Base-by-base conservation (phyloP, 2,329 filamentous ascomycete species). In the Colletotrichum aenigma region DNA sequence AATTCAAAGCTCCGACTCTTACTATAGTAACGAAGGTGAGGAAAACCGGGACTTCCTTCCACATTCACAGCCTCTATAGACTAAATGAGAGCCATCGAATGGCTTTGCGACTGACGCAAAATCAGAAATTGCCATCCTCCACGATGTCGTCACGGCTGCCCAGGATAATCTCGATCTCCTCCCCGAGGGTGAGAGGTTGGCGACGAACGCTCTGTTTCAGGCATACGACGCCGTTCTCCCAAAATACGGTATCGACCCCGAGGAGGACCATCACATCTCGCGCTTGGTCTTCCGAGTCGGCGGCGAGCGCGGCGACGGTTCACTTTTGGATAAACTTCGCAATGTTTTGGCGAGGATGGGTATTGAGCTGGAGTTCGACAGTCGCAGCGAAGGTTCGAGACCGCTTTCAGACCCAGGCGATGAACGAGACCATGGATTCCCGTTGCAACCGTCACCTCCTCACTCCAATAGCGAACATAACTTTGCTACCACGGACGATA, bases 231-330 rank as follows among this genome's bases (percentile, higher is more conserved):
- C 91, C 71, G 89, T 96, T 56, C 90, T 98, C n/a, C 91, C 91
- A 7, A 88, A 92, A 78, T 88, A 94, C 86, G 93, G 92, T 70
- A 87, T 95, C 78, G 90, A 95, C 75, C 89, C 92, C n/a, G 92
- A 94, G 79, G 89, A 94, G 78, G 94, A 96, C 80, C 92, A 93
- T 79, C 91, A 94, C 79, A 93, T 96, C 80, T 92, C 95, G 78
- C 91, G 93, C 77, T 93, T 97, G 80, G 86, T 98, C 71, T 95
- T 97, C 82, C 93, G 93, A 80, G 92, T 98, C 82, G 94, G 94
- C 68, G 92, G 92, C 76, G 89, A 91, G 80, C 88, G 89, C 73
- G 89, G 90, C 62, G 84, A 89, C 62, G 86, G 85, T 38, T 89
- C 89, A 6, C 87, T 97, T 32, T 88, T 91, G 77, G 91, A 93